Conservation (phyloP, 208 protist species). For the Wallacemonas sp. region DNA sequence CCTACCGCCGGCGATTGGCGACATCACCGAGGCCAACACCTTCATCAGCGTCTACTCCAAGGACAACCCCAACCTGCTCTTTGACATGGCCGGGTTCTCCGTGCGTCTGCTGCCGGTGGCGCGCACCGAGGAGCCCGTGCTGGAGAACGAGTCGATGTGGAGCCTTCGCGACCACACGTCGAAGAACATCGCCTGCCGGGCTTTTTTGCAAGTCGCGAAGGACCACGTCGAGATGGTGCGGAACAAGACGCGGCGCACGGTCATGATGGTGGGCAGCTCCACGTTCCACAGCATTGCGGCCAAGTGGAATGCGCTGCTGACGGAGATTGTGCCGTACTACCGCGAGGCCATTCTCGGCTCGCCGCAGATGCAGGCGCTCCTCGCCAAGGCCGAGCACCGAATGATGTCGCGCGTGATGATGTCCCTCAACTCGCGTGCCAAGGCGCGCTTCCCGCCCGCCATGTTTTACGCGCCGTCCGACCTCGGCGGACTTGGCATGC, state of each 20-base stretch:
- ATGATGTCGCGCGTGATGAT: constrained; percentile 99
- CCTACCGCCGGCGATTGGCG: constrained; percentile 97
- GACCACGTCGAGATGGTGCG: constrained; percentile 97
- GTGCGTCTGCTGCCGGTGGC: constrained; percentile 93
- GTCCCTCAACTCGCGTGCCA: constrained; percentile 99
- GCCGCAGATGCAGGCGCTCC: constrained; percentile 97
- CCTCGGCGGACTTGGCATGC: constrained; percentile 99
- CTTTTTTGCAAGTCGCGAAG: constrained; percentile 98
- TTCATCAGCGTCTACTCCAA: constrained; percentile 99
- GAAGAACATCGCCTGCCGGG: constrained; percentile 99
- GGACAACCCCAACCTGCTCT: constrained; percentile 99
- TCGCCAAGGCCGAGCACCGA: constrained; percentile 99
- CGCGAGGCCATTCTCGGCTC: constrained; percentile 98
- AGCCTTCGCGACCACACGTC: constrained; percentile 98
- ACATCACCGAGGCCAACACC: constrained; percentile 96
- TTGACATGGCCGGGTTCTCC: constrained; percentile 99
- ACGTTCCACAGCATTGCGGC: constrained; percentile 99
- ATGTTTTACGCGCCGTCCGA: constrained; percentile 99
- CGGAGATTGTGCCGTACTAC: constrained; percentile 99
- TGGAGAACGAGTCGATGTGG: constrained; percentile 99
- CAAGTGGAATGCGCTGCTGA: constrained; percentile 99
- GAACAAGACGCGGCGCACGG: constrained; percentile 98
- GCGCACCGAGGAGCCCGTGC: constrained; percentile 91
- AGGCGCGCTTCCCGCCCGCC: constrained; percentile 99
- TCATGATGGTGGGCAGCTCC: constrained; percentile 99